phyloP scores from a whole-genome alignment of 371 early-diverging fungal species.

The Mortierella sp. region DNA sequence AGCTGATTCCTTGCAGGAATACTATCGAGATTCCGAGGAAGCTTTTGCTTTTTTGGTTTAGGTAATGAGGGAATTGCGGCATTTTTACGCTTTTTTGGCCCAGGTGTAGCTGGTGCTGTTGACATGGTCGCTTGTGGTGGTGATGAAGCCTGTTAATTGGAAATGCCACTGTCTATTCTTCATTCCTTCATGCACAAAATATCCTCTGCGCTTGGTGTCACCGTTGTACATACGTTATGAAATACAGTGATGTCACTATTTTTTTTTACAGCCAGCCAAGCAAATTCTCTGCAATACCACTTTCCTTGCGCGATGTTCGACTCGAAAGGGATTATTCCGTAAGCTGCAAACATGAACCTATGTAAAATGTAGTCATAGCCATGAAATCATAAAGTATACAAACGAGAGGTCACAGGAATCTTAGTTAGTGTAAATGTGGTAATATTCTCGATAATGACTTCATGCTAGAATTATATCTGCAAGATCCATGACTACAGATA shows the following conservation, averaged over 20 bases:
- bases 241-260: too few relatives aligned
- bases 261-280: constrained; percentile 55
- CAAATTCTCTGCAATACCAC: constrained; percentile 64
- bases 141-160: neutral
- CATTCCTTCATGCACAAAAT: too few relatives aligned
- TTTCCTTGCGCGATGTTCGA: constrained; percentile 76
- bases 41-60: constrained; percentile 50
- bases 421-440: too few relatives aligned
- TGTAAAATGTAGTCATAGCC: constrained; percentile 72
- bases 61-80: constrained; percentile 15
- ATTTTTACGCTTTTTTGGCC: constrained; percentile 36
- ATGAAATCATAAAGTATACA: constrained; percentile 72
- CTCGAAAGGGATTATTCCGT: constrained; percentile 61
- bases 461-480: constrained; percentile 76
- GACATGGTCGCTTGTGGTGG: neutral
- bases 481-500: constrained; percentile 83
- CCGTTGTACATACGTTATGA: too few relatives aligned
- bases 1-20: constrained; percentile 40
- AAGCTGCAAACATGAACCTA: constrained; percentile 60
- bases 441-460: neutral
- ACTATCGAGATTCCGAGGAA: constrained; percentile 41
- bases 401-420: constrained; percentile 70
- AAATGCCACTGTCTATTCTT: neutral
- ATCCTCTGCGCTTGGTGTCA: too few relatives aligned
- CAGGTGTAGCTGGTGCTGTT: constrained; percentile 9